Percentiles rank a stretch among this genome's conserved stretches.
phyloP scores from a whole-genome alignment of 2,329 filamentous ascomycete species.

The Ceratocystis destructans region DNA sequence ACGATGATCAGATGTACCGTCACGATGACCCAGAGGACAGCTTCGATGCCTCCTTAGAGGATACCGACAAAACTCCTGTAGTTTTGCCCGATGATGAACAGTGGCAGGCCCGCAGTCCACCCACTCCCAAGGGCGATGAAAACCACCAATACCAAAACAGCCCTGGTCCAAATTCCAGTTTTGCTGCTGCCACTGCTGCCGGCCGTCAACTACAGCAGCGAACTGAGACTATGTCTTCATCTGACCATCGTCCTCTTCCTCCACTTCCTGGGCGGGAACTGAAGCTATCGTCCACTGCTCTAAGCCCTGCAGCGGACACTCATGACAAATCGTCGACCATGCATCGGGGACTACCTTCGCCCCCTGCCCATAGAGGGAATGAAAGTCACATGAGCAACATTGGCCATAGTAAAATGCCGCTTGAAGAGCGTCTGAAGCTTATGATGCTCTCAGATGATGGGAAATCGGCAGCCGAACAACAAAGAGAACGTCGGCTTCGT shows the following conservation, averaged over 20 bases:
- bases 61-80: slow-evolving; percentile 92
- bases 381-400: slow-evolving; percentile 56
- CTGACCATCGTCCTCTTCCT: slow-evolving; percentile 73
- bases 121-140: slow-evolving; percentile 32
- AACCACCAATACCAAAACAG: slow-evolving; percentile 52
- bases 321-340: slow-evolving; percentile 56
- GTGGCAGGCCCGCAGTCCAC: slow-evolving; percentile 49
- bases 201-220: slow-evolving; percentile 45
- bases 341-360: slow-evolving; percentile 57
- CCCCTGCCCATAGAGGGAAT: slow-evolving; percentile 57
- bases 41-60: slow-evolving; percentile 89
- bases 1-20: slow-evolving; percentile 44
- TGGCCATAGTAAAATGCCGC: slow-evolving; percentile 59
- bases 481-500: slow-evolving; percentile 55
- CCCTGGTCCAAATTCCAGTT: slow-evolving; percentile 44
- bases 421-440: slow-evolving; percentile 72
- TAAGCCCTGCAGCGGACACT: slow-evolving; percentile 26
- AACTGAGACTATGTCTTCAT: slow-evolving; percentile 59
- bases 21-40: slow-evolving; percentile 54
- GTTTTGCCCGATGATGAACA: slow-evolving; percentile 72
- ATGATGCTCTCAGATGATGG: slow-evolving; percentile 72
- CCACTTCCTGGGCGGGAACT: slow-evolving; percentile 54
- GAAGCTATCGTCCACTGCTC: slow-evolving; percentile 20
- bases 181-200: slow-evolving; percentile 30
- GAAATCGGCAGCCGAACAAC: slow-evolving; percentile 49